Evolutionary conservation across 208 protist species (phyloP).

Genomic region (Leishmania arabica): DNA sequence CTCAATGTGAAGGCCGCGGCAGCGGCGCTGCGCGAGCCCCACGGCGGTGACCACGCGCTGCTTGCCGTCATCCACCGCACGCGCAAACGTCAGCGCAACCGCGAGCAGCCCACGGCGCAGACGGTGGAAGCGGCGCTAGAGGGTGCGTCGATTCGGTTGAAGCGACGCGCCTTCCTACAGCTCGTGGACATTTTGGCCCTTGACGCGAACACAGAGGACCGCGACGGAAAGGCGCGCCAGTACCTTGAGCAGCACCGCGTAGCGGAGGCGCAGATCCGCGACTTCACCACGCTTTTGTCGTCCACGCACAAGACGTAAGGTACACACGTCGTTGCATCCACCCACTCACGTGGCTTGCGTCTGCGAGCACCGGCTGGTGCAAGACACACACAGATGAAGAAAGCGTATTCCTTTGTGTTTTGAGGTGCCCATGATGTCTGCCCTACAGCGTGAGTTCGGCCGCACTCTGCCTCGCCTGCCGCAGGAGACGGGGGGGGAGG

Average conservation of each 20-base stretch:
- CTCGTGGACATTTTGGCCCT: slow-evolving; percentile 13
- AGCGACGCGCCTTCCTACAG: slow-evolving; percentile 14
- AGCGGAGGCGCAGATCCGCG: background rate
- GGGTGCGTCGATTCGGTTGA: slow-evolving; percentile 11
- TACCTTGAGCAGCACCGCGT: slow-evolving; percentile 19
- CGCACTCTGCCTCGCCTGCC: no score
- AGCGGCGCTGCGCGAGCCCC: slow-evolving; percentile 8
- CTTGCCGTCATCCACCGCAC: slow-evolving; percentile 24
- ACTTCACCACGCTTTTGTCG: slow-evolving; percentile 7
- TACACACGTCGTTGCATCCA: background rate
- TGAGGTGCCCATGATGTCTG: background rate
- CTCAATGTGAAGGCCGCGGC: slow-evolving; percentile 20
- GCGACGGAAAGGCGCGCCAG: slow-evolving; percentile 1
- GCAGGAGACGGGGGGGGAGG: no score
- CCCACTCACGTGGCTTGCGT: background rate
- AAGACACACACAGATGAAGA: background rate
- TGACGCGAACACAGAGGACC: background rate
- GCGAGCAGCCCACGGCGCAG: background rate
- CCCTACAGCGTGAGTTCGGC: no score
- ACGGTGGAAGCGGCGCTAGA: slow-evolving; percentile 12
- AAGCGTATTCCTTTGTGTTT: background rate
- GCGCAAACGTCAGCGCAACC: slow-evolving; percentile 19
- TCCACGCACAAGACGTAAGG: background rate
- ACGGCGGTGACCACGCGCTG: slow-evolving; percentile 11
- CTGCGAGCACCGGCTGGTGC: background rate